Evolutionary conservation across 169 alveolate genomes (phyloP).

Genomic region (Plasmodium billcollinsi): DNA sequence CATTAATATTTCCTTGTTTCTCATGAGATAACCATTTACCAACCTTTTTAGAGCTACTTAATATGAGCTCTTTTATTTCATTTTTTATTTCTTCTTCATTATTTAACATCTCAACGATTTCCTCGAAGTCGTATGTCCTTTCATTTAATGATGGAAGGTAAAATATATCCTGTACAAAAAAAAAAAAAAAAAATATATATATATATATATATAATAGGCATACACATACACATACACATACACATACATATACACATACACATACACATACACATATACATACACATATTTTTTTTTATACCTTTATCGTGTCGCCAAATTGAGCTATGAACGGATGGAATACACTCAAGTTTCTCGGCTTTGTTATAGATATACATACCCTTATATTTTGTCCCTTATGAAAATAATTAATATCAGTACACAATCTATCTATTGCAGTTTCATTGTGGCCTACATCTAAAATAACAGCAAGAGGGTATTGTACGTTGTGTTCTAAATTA

Average conservation of each 20-base stretch:
- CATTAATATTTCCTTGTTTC: not conserved
- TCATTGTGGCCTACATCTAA: constrained; percentile 93
- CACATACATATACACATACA: not conserved
- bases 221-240: not conserved
- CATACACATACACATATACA: not conserved
- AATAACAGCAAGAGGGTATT: constrained; percentile 79
- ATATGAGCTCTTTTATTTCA: constrained; percentile 10
- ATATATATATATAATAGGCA: not conserved
- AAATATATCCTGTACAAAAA: constrained; percentile 29
- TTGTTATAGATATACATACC: constrained; percentile 52
- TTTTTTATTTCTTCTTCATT: constrained; percentile 6
- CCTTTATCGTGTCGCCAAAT: constrained; percentile 35
- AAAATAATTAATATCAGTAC: constrained; percentile 75
- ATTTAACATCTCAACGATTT: constrained; percentile 28
- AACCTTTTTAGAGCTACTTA: constrained; percentile 44
- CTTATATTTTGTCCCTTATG: constrained; percentile 45
- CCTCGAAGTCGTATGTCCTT: constrained; percentile 61
- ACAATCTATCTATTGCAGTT: constrained; percentile 87
- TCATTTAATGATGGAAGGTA: constrained; percentile 44
- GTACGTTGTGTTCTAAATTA: not conserved
- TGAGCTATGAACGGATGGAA: constrained; percentile 60
- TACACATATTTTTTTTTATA: not conserved
- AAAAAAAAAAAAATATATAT: not conserved
- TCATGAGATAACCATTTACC: constrained; percentile 11
- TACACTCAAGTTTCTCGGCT: constrained; percentile 34